Evolutionary conservation across 73 alveolate species (phyloP).

Genomic region (Paramecium pentaurelia): DNA sequence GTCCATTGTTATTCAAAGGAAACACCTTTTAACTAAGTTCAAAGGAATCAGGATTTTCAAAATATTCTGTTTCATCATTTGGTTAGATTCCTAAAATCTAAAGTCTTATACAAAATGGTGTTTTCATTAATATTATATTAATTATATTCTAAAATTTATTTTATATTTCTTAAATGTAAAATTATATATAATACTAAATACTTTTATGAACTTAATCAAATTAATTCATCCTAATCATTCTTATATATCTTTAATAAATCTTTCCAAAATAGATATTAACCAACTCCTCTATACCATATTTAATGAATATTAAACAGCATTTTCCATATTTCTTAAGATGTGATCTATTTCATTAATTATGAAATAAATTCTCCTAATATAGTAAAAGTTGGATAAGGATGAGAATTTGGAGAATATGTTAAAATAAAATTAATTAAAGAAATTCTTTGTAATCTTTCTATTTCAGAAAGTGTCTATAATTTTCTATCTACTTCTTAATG

Average conservation of each 20-base stretch:
- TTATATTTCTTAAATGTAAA: not conserved
- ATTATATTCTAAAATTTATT: not conserved
- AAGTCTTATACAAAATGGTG: not conserved
- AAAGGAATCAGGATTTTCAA: not conserved
- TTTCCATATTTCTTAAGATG: not conserved
- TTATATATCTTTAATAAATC: not conserved
- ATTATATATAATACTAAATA: too few species aligned
- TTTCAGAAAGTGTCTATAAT: not conserved
- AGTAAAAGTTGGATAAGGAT: not conserved
- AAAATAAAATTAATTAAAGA: not conserved
- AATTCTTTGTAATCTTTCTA: not conserved
- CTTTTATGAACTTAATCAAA: not conserved
- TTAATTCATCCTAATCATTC: not conserved
- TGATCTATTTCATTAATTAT: not conserved
- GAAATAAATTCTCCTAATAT: not conserved
- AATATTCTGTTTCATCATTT: not conserved
- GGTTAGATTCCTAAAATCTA: not conserved
- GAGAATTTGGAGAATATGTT: slow-evolving; percentile 25
- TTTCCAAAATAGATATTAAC: not conserved
- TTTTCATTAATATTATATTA: not conserved
- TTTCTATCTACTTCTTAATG: not conserved
- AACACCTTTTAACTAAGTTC: not conserved
- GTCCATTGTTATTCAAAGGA: not conserved
- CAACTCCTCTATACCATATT: not conserved
- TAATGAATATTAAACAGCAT: not conserved